Conservation (phyloP, 176 grass and related monocot species). For the Rhipidocladum racemiflorum region DNA sequence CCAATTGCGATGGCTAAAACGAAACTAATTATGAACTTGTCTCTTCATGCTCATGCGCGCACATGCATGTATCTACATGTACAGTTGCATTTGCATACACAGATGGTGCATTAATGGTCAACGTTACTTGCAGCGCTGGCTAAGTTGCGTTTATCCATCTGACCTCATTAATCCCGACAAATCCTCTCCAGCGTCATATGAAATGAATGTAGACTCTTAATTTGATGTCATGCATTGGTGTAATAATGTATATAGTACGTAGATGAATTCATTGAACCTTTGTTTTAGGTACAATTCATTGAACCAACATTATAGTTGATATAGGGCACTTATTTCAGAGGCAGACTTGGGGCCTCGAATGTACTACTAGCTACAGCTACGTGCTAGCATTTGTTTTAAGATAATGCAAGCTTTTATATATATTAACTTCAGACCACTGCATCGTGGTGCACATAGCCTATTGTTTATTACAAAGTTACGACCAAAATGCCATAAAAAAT, state of each 20-base stretch:
- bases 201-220: not conserved
- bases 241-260: not conserved
- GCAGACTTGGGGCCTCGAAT: not conserved
- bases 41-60: not conserved
- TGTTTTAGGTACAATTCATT: not conserved
- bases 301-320: not conserved
- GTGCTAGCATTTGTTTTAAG: not conserved
- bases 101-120: not conserved
- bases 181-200: not conserved
- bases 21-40: not conserved
- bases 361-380: not conserved
- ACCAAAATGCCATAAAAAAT: too few species aligned
- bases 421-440: too few species aligned
- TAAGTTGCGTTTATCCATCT: not conserved
- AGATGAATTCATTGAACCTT: not conserved
- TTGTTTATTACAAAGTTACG: too few species aligned
- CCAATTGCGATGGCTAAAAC: not conserved
- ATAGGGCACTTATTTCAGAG: not conserved
- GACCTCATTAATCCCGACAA: not conserved
- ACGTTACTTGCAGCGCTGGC: not conserved
- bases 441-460: too few species aligned
- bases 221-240: not conserved
- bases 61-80: not conserved
- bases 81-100: not conserved
- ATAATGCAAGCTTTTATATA: too few species aligned